Evolutionary conservation across 2,329 filamentous ascomycete genomes (phyloP), one percentile per base, ranked within the genome.

Genomic region (Aspergillus pseudoviridinutans): DNA sequence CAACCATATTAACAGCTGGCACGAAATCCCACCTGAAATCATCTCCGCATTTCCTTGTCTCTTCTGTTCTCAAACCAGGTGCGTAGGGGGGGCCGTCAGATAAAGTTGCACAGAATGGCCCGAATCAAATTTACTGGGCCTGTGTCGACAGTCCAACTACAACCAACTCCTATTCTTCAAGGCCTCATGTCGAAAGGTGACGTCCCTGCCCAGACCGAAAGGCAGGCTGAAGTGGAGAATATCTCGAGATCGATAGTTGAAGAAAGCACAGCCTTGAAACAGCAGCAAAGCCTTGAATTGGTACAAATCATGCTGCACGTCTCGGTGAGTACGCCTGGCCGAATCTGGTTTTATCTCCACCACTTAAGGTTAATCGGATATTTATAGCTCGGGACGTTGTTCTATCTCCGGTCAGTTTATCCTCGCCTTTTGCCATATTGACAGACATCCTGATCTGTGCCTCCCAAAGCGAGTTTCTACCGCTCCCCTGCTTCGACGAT

Each of bases 301-400:
- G 72, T 79, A 14, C 78, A 80, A 65, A 79, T 78, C 3, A 72
- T 80, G 63, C 64, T 82, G 9, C 79, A 80, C 61, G 72, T 77
- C 46, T 75, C 76, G 20, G 76, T 80, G 59, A 70, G 76, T 72
- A 38, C 49, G 44, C 35, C 25, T 29, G 22, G 25, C 27, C 2
- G 42, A 17, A 38, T 47, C 27, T 49, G 25, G 24, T 58, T 58
- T 25, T 47, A 38, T 55, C 20, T n/a, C 20, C 56, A 57, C 53
- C 27, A 27, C 20, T n/a, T n/a, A 17, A 52, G 9, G 51, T 62
- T 49, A 51, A 29, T 32, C 20, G 29, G 29, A n/a, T 27, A 4
- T 20, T 25, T 27, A 53, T 61, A 76, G 75, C 65, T 71, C 54
- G 69, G 71, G 44, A 71, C 69, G 54, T 54, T 68, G 46, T 74